These are phyloP conservation scores for Plasmodium cynomolgi DNA, from an alignment of 169 alveolate genomes.

Conservation along the genomic window DNA sequence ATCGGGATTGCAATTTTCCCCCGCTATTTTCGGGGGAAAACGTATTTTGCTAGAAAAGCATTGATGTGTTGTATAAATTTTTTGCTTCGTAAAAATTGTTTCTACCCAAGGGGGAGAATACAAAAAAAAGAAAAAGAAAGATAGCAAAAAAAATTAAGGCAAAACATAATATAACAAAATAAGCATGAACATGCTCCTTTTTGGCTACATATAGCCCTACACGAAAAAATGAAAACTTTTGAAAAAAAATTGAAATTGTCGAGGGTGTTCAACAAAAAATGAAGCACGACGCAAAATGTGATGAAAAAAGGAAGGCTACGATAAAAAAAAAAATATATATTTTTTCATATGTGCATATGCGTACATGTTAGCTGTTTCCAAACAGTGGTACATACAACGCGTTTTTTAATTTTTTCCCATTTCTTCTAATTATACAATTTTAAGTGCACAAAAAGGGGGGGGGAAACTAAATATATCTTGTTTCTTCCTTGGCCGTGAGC, in stretches of 20 bases:
- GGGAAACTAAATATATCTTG: constrained; percentile 56
- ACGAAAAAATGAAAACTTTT: not conserved
- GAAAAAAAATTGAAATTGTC: constrained; percentile 18
- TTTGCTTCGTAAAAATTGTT: constrained; percentile 12
- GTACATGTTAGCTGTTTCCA: not conserved
- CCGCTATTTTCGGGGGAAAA: not conserved
- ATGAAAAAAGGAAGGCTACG: not conserved
- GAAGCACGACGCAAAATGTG: not conserved
- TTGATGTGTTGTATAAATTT: not conserved
- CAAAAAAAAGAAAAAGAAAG: constrained; percentile 3
- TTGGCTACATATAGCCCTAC: not conserved
- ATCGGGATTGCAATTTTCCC: constrained; percentile 3
- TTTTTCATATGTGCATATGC: not conserved
- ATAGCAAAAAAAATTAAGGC: not conserved
- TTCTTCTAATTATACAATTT: constrained; percentile 41
- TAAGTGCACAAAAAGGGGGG: not conserved
- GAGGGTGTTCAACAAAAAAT: constrained; percentile 8
- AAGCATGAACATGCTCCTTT: not conserved
- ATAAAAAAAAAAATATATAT: not conserved
- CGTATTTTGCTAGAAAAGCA: constrained; percentile 9
- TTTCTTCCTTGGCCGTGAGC: constrained; percentile 69
- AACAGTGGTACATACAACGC: not conserved
- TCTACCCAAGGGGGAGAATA: not conserved
- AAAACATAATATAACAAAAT: not conserved
- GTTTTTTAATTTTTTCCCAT: not conserved